phyloP scores from a whole-genome alignment of 2,329 filamentous ascomycete species.

The Penicillium vulpinum region DNA sequence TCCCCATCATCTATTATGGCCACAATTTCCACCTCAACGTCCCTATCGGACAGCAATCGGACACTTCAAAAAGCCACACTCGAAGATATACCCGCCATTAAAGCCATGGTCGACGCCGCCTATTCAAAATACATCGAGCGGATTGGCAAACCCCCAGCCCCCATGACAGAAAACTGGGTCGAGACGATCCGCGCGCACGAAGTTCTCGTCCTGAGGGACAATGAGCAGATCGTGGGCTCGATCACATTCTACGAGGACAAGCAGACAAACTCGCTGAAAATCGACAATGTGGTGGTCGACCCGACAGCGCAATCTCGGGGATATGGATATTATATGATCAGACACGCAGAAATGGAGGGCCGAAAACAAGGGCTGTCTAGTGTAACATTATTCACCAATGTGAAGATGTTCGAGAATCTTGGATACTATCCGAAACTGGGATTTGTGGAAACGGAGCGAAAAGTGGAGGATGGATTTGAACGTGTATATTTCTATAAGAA shows the following conservation, averaged over 20 bases:
- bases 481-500: conserved; percentile 22
- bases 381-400: conserved; percentile 24
- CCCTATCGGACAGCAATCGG: not conserved
- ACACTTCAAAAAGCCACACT: conserved; percentile 9
- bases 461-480: conserved; percentile 23
- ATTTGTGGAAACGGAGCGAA: conserved; percentile 19
- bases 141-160: conserved; percentile 23
- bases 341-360: not conserved
- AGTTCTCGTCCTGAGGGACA: conserved; percentile 14
- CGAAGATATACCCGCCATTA: conserved; percentile 14
- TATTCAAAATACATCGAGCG: conserved; percentile 26
- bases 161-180: conserved; percentile 22
- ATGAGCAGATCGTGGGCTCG: conserved; percentile 8
- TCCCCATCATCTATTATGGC: not conserved
- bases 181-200: conserved; percentile 7
- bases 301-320: conserved; percentile 19
- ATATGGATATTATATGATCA: conserved; percentile 14
- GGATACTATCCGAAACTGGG: conserved; percentile 20
- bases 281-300: conserved; percentile 23
- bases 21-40: not conserved
- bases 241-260: conserved; percentile 10
- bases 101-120: conserved; percentile 19
- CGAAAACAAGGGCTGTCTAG: not conserved
- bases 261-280: conserved; percentile 6
- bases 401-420: conserved; percentile 28